Evolutionary conservation across 805 yeast genomes (phyloP).

Genomic region (Torulaspora indica): DNA sequence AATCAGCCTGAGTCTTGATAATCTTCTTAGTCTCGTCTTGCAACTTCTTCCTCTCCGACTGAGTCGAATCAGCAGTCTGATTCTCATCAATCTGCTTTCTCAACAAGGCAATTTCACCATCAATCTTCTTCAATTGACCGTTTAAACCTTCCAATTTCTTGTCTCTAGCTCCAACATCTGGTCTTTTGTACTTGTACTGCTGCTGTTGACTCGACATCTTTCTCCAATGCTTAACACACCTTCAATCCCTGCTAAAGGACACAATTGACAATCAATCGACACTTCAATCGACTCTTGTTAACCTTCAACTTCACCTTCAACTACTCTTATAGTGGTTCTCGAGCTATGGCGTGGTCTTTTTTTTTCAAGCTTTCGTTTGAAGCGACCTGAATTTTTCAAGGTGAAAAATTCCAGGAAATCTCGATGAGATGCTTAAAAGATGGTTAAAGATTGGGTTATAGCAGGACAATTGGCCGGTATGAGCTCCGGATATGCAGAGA

Average conservation of each 20-base stretch:
- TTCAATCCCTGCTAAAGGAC: not conserved
- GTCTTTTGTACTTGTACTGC: conserved; percentile 51
- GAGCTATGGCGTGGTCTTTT: conserved; percentile 2
- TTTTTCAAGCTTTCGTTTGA: not conserved
- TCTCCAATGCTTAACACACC: not conserved
- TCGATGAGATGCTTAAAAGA: not conserved
- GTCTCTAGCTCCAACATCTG: conserved; percentile 64
- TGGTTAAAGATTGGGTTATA: not conserved
- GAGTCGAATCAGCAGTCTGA: conserved; percentile 44
- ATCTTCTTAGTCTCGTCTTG: conserved; percentile 44
- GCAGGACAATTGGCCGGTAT: not conserved
- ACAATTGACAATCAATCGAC: too few species aligned
- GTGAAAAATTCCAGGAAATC: not conserved
- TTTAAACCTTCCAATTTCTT: conserved; percentile 51
- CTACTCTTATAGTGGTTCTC: not conserved
- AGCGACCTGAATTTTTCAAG: not conserved
- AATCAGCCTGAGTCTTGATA: conserved; percentile 44
- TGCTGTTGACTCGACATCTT: conserved; percentile 7
- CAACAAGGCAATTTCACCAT: conserved; percentile 48
- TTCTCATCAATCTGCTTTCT: conserved; percentile 50
- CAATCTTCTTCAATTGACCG: conserved; percentile 60
- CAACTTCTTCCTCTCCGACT: conserved; percentile 52
- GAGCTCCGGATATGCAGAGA: conserved; percentile 40
- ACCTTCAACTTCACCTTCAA: not conserved
- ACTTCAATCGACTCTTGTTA: not conserved